These are phyloP conservation scores for Amaranthus cruentus DNA, from an alignment of 148 eudicot species.

Conservation along the genomic window DNA sequence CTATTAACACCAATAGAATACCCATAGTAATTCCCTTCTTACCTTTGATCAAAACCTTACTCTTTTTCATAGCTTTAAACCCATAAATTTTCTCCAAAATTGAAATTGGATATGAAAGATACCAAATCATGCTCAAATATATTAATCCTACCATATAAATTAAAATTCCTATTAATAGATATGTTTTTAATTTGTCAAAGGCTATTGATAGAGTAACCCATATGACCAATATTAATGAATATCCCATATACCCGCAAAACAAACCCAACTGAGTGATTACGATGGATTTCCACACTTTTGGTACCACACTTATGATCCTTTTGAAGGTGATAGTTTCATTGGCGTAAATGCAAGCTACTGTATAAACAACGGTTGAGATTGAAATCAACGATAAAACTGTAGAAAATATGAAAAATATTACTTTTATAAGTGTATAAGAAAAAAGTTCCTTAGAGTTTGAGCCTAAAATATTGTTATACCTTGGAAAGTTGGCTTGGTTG, in stretches of 20 bases:
- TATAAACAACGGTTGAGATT: conserved; percentile 34
- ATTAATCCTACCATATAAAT: no score
- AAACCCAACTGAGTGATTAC: conserved; percentile 31
- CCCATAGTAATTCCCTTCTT: no score
- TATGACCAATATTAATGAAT: neutral
- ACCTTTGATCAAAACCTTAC: no score
- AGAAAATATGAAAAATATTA: conserved; percentile 16
- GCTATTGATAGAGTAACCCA: no score
- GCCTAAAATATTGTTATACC: conserved; percentile 13
- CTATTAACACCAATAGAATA: no score
- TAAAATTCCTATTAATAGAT: no score
- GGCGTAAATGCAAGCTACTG: conserved; percentile 33
- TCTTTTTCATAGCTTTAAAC: no score
- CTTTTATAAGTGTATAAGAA: conserved; percentile 18
- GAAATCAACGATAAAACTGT: conserved; percentile 29
- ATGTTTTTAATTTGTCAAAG: no score
- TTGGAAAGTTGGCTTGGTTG: neutral
- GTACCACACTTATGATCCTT: conserved; percentile 30
- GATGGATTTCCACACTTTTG: conserved; percentile 46
- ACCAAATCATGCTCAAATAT: no score
- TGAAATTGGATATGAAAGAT: no score
- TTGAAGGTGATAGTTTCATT: conserved; percentile 27
- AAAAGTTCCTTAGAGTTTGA: conserved; percentile 18
- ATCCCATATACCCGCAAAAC: conserved; percentile 15
- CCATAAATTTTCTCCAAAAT: no score